A percentile compares a stretch with the other conserved stretches of the same genome.
Conservation (phyloP, 306 rosid species). For the Glycine tomentella region DNA sequence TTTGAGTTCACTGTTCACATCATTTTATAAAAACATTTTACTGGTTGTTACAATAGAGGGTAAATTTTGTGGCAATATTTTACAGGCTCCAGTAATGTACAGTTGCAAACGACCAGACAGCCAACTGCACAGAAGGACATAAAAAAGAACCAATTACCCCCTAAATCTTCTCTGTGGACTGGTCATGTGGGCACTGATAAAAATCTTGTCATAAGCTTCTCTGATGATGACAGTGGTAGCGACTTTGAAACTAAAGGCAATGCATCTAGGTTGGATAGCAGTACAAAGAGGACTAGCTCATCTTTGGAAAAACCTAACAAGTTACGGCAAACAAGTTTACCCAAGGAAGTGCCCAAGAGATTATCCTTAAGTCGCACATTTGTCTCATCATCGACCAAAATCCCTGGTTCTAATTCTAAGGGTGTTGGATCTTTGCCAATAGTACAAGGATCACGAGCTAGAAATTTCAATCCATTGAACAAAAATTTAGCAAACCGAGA, state of each 20-base stretch:
- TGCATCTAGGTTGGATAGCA: conserved; percentile 44
- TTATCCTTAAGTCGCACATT: conserved; percentile 55
- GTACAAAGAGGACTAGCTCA: conserved; percentile 60
- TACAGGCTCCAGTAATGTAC: conserved; percentile 60
- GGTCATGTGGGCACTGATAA: conserved; percentile 54
- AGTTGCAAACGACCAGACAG: conserved; percentile 44
- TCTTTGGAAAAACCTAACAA: conserved; percentile 57
- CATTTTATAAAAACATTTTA: too few species aligned
- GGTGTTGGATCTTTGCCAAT: conserved; percentile 56
- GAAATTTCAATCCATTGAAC: conserved; percentile 55
- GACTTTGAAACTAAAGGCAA: conserved; percentile 70
- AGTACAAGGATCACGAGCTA: conserved; percentile 63
- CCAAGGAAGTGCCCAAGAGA: conserved; percentile 65
- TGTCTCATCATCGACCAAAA: conserved; percentile 53
- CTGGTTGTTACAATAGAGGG: conserved; percentile 37
- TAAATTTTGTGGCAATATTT: conserved; percentile 51
- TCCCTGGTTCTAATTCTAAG: conserved; percentile 57
- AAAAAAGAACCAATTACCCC: conserved; percentile 55
- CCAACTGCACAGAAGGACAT: conserved; percentile 57
- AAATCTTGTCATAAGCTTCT: conserved; percentile 90
- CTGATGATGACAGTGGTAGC: conserved; percentile 93
- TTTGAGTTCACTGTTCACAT: conserved; percentile 11
- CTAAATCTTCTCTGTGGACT: conserved; percentile 64
- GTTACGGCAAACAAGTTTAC: conserved; percentile 48
- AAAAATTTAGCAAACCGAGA: conserved; percentile 58